Evolutionary conservation across 352 stramenopile genomes (phyloP).

Genomic region (Globisporangium cystogenes): DNA sequence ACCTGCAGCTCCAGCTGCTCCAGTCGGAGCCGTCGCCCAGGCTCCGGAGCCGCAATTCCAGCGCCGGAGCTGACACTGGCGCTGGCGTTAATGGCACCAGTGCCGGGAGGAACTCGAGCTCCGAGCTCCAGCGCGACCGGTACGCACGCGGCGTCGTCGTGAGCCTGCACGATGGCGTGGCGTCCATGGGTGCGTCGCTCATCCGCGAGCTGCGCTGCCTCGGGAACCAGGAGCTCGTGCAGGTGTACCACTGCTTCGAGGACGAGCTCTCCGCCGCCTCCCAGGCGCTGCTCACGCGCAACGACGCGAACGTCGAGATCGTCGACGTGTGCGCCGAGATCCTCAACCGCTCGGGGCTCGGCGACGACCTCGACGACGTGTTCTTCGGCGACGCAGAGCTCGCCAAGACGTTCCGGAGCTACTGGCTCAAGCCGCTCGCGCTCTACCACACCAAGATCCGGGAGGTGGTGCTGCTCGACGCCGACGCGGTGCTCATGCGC

Average conservation of each 20-base stretch:
- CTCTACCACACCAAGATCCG: slow-evolving; percentile 37
- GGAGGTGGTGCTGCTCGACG: slow-evolving; percentile 48
- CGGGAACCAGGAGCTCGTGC: slow-evolving; percentile 32
- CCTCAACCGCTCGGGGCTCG: slow-evolving; percentile 10
- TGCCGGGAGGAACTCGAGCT: no score
- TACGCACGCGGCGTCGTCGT: slow-evolving; percentile 27
- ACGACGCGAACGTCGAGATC: slow-evolving; percentile 48
- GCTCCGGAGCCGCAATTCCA: not conserved
- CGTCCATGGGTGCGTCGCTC: slow-evolving; percentile 41
- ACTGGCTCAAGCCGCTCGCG: slow-evolving; percentile 61
- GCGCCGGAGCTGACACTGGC: not conserved
- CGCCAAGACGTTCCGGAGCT: slow-evolving; percentile 31
- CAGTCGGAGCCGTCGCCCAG: slow-evolving; percentile 1
- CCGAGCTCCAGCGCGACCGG: not conserved
- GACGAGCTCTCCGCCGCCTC: slow-evolving; percentile 35
- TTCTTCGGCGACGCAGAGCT: slow-evolving; percentile 21
- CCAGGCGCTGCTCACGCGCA: slow-evolving; percentile 25
- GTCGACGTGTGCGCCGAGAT: slow-evolving; percentile 52
- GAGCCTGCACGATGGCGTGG: slow-evolving; percentile 28
- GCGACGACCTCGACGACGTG: slow-evolving; percentile 15
- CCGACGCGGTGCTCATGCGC: slow-evolving; percentile 32
- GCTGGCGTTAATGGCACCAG: not conserved
- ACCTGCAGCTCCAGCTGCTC: slow-evolving; percentile 2
- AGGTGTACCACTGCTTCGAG: slow-evolving; percentile 40
- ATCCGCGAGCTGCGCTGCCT: slow-evolving; percentile 48